A percentile compares a stretch with the other conserved stretches of the same genome.
phyloP scores from a whole-genome alignment of 169 alveolate species.

The Fabrea salina region DNA sequence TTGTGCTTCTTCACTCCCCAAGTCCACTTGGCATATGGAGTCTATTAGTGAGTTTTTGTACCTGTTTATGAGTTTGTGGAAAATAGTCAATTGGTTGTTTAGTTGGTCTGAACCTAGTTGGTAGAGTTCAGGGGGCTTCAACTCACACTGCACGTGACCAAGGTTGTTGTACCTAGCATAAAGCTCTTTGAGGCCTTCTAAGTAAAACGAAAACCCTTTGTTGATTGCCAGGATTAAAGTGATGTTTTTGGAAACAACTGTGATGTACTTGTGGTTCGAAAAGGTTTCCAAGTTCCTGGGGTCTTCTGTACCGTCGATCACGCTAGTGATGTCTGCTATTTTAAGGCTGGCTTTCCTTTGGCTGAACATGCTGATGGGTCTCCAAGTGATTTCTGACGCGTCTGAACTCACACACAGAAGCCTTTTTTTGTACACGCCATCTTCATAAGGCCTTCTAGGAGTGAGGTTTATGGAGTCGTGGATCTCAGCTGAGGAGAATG shows the following conservation, averaged over 20 bases:
- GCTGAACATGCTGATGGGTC: constrained; percentile 7
- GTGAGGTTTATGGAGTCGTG: not conserved
- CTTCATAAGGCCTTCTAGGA: constrained; percentile 24
- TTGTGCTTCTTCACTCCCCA: not conserved
- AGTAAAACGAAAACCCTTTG: not conserved
- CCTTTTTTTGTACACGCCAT: constrained; percentile 31
- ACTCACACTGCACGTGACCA: not conserved
- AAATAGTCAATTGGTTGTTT: not conserved
- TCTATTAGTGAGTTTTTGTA: constrained; percentile 8
- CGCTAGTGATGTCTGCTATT: not conserved
- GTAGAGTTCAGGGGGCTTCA: not conserved
- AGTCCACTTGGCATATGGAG: not conserved
- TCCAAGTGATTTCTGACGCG: not conserved
- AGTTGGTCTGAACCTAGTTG: constrained; percentile 20
- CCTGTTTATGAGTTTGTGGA: not conserved
- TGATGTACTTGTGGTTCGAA: not conserved
- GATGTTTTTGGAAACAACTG: not conserved
- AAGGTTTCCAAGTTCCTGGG: not conserved
- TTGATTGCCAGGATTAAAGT: not conserved
- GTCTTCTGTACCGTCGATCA: constrained; percentile 23
- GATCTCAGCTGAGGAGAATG: not conserved
- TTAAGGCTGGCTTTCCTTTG: not conserved
- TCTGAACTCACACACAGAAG: not conserved
- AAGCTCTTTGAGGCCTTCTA: not conserved
- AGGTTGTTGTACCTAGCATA: not conserved